phyloP scores from a whole-genome alignment of 805 yeast species.

The Candida krabiensis region DNA sequence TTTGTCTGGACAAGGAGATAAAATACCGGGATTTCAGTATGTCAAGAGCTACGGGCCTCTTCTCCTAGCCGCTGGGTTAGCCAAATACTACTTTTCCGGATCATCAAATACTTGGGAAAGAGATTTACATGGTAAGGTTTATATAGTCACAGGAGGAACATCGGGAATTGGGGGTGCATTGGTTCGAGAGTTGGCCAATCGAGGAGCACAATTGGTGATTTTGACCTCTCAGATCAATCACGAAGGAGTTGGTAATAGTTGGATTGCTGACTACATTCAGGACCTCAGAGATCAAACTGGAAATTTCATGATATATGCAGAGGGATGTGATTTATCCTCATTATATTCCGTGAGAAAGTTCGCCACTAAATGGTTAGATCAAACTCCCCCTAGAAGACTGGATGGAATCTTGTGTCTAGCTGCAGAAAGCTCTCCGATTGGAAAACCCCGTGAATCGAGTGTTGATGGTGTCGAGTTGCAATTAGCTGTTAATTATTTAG shows the following conservation, averaged over 20 bases:
- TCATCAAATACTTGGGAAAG: constrained; percentile 87
- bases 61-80: constrained; percentile 41
- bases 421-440: constrained; percentile 74
- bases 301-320: constrained; percentile 85
- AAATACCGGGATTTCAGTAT: constrained; percentile 71
- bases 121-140: constrained; percentile 87
- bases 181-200: constrained; percentile 67
- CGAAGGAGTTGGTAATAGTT: constrained; percentile 37
- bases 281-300: constrained; percentile 69
- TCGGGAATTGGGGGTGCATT: constrained; percentile 83
- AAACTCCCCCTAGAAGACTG: constrained; percentile 82
- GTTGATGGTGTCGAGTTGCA: constrained; percentile 86
- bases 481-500: constrained; percentile 77
- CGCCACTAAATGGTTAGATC: constrained; percentile 94
- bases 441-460: constrained; percentile 61
- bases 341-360: constrained; percentile 78
- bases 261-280: constrained; percentile 78
- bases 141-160: constrained; percentile 88
- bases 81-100: constrained; percentile 80
- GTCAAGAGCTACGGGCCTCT: constrained; percentile 61
- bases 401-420: constrained; percentile 92
- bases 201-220: constrained; percentile 86
- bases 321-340: constrained; percentile 77
- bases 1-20: constrained; percentile 68
- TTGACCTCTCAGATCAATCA: constrained; percentile 62